Base-by-base conservation (phyloP, 306 rosid species). In the Myrica gale region DNA sequence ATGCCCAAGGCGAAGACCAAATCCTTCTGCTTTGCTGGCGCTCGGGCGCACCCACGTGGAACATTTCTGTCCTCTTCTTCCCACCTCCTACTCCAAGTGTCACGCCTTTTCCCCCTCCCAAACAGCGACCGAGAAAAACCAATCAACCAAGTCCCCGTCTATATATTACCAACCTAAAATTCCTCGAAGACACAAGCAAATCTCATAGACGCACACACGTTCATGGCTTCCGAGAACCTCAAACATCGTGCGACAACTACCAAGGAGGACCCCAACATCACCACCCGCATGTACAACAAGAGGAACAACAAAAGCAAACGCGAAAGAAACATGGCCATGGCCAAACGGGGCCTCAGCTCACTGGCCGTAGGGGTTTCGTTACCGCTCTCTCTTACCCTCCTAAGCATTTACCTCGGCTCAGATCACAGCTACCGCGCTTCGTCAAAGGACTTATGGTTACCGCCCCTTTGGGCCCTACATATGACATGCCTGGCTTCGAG, bases 301-400 rank as follows among this genome's bases (percentile, higher is more conserved):
- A 50, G 5, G 15, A 46, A 20, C 2, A 58, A 61, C 68, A 61
- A 47, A 11, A 69, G 7, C 76, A 84, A 60, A 77, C 69, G 52
- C 1, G 74, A 80, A 21, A 74, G 50, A 65, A 76, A 69, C 76
- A 76, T 58, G 74, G 78, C 67, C 26, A 84, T 85, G 84, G 89
- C 98, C 78, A 94, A 88, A 89, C 93, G 95, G 42, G 97, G 98
- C 45, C 80, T 92, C 0, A 89, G 76, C 21, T 89, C 96, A 4
- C 80, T 94, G 1, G 78, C 86, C 60, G 11, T 88, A 20, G 93
- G 91, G 0, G 68, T 90, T 10, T 23, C 76, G 1, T 3, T 89
- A 12, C 96, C 97, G 20, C 56, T 92, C 7, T 79, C 88, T 11
- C 88, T 92, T 7, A 68, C 87, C 41, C 65, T 87, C 39, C 8